Evolutionary conservation across 257 asterid genomes (phyloP).

Genomic region (Petunia secreta): DNA sequence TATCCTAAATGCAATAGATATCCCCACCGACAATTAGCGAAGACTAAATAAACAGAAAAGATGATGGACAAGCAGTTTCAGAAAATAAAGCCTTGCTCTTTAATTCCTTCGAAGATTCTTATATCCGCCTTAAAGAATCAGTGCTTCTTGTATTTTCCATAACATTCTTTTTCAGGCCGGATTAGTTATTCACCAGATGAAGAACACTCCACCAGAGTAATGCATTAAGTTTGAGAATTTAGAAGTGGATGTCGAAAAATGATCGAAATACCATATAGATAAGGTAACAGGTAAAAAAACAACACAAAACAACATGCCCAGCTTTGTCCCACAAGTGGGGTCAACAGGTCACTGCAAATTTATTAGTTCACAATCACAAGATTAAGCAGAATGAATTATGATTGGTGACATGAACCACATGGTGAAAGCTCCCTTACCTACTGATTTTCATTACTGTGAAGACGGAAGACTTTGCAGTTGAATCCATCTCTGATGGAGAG

Average conservation of each 20-base stretch:
- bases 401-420: not conserved
- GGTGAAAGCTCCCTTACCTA: not conserved
- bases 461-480: not conserved
- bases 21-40: no score
- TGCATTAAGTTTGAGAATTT: not conserved
- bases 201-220: not conserved
- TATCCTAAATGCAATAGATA: no score
- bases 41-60: not conserved
- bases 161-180: not conserved
- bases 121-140: not conserved
- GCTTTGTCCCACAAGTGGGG: no score
- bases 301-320: no score
- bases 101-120: not conserved
- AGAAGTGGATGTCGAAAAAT: not conserved
- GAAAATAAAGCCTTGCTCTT: not conserved
- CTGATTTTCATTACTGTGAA: not conserved
- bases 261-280: not conserved
- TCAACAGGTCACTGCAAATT: no score
- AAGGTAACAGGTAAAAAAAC: not conserved
- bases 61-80: not conserved
- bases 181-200: not conserved
- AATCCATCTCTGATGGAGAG: not conserved
- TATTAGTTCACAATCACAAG: not conserved
- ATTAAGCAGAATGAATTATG: not conserved
- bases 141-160: not conserved